Conservation (phyloP, 345 rosid species). For the Rubroshorea leprosula region DNA sequence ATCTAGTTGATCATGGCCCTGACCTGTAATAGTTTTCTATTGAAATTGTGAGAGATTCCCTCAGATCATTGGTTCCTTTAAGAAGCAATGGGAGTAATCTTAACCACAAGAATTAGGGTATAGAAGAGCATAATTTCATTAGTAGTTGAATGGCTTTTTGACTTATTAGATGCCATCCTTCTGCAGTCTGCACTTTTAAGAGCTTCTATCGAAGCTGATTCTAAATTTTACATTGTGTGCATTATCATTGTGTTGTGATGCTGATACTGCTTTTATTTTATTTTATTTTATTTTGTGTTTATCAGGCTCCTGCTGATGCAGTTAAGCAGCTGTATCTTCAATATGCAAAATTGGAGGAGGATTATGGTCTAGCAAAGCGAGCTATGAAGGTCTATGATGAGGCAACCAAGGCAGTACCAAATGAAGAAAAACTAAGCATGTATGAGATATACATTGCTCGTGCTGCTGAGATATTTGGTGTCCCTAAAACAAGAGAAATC, state of each 20-base stretch:
- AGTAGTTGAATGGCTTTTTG: not conserved
- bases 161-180: not conserved
- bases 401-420: slow-evolving; percentile 88
- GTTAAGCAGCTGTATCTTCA: slow-evolving; percentile 88
- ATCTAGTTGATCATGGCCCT: not conserved
- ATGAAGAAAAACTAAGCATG: slow-evolving; percentile 77
- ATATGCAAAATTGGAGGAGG: slow-evolving; percentile 95
- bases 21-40: not conserved
- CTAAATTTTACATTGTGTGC: too few relatives aligned
- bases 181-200: not conserved
- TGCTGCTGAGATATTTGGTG: slow-evolving; percentile 93
- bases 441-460: slow-evolving; percentile 89
- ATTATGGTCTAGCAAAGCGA: slow-evolving; percentile 88
- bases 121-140: not conserved
- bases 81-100: too few relatives aligned
- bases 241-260: not conserved
- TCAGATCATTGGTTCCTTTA: not conserved
- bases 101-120: too few relatives aligned
- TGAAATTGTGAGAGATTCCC: not conserved
- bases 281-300: slow-evolving; percentile 14
- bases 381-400: slow-evolving; percentile 96
- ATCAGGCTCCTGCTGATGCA: slow-evolving; percentile 85
- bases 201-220: not conserved
- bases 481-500: slow-evolving; percentile 89
- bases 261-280: slow-evolving; percentile 18